These are phyloP conservation scores for Cytidiella melzeri DNA, from an alignment of 768 basidiomycete genomes.

Conservation along the genomic window DNA sequence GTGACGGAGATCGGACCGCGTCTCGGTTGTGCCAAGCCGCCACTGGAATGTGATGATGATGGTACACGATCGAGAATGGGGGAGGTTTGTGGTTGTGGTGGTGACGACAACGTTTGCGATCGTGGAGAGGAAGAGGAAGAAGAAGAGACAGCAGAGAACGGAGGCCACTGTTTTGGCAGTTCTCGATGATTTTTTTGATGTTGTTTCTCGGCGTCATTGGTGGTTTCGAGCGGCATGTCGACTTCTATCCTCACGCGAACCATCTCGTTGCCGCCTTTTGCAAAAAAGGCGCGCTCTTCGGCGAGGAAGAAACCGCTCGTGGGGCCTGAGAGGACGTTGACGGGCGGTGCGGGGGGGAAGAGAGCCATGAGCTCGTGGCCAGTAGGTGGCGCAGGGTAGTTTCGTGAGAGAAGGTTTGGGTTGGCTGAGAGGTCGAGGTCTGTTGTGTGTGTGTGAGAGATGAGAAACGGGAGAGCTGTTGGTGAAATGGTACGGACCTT, in stretches of 20 bases:
- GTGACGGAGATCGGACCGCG: constrained; percentile 2
- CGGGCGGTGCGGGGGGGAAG: constrained; percentile 69
- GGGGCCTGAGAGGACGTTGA: constrained; percentile 52
- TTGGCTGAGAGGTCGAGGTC: constrained; percentile 61
- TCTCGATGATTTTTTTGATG: too few relatives aligned
- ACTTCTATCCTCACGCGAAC: constrained; percentile 69
- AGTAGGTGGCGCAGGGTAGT: constrained; percentile 70
- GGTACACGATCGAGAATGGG: constrained; percentile 15
- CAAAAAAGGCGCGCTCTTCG: constrained; percentile 78
- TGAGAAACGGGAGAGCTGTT: constrained; percentile 1
- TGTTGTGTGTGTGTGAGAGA: constrained; percentile 20
- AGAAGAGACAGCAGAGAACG: background rate
- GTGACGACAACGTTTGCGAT: constrained; percentile 22
- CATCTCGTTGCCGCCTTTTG: constrained; percentile 72
- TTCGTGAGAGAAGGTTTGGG: constrained; percentile 42
- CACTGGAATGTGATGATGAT: constrained; percentile 1
- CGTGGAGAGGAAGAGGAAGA: constrained; percentile 12
- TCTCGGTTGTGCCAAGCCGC: constrained; percentile 5
- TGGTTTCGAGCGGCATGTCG: constrained; percentile 35
- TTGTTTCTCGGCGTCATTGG: background rate
- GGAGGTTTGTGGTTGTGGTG: constrained; percentile 22
- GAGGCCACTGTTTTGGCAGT: background rate
- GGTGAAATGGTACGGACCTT: constrained; percentile 36
- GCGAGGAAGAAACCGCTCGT: constrained; percentile 70
- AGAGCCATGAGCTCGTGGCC: constrained; percentile 84